Evolutionary conservation across 1,139 yeast species (phyloP), one percentile per base, ranked within the genome.

Genomic region (Scheffersomyces titani): DNA sequence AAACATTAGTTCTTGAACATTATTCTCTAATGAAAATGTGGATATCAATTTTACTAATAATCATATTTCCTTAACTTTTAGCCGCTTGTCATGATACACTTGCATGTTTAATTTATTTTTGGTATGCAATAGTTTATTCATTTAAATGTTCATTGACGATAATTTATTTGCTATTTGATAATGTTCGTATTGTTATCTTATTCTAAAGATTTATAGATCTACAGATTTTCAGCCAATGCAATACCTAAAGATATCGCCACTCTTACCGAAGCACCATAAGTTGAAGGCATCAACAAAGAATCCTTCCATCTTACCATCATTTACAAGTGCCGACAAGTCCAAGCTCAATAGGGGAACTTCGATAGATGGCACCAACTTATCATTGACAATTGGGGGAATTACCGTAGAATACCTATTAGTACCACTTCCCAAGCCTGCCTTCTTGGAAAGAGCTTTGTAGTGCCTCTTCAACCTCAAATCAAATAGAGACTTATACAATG

Each of bases 241-340:
- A 51, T 45, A 58, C 52, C 67, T 75, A 52, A 84, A 75, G 13
- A 83, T 67, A 67, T 85, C 89, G 2, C 89, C 89, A 50, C 78
- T 80, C 52, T 78, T 76, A 2, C 81, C 78, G 67, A 80, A 81
- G 24, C 83, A 77, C 88, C 87, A 84, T 52, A 84, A 74, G 54
- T 70, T 72, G 20, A 61, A 59, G 1, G 71, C 64, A 51, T 77
- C 82, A 49, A 82, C 67, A 57, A 73, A 71, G 45, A 82, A 67
- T 2, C 82, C 81, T 53, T 78, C 76, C 47, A 84, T 68, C 57
- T 84, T 75, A 1, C 87, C 86, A 49, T 56, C 64, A 18, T 57
- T 58, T 19, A 63, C 55, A 54, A 60, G 71, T 46, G 62, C 59
- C 0, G 79, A 70, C 51, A 79, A 64, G 61, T 80, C 81, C 52